These are phyloP conservation scores for Penicillium crustosum DNA, from an alignment of 2,329 filamentous ascomycete genomes.

Conservation along the genomic window DNA sequence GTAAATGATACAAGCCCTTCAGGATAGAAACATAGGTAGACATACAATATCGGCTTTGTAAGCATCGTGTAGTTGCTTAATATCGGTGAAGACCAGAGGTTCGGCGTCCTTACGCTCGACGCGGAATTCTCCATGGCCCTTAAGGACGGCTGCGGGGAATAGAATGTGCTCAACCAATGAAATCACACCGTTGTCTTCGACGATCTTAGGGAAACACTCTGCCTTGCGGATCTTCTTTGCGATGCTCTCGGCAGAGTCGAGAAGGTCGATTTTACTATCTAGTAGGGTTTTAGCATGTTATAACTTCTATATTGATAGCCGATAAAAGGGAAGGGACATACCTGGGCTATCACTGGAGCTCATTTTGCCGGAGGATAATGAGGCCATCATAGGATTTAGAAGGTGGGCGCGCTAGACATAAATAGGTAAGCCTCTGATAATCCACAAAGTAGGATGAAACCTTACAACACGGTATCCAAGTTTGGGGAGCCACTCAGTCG, in stretches of 20 bases:
- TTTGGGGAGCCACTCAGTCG: constrained; percentile 80
- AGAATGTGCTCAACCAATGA: constrained; percentile 85
- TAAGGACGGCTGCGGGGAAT: constrained; percentile 60
- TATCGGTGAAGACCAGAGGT: constrained; percentile 74
- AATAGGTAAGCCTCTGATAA: neutral
- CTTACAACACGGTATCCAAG: constrained; percentile 69
- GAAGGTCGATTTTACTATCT: constrained; percentile 73
- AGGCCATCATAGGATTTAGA: constrained; percentile 87
- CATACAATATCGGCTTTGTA: constrained; percentile 74
- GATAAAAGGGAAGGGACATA: constrained; percentile 9
- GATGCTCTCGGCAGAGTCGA: constrained; percentile 73
- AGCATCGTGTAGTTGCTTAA: constrained; percentile 73
- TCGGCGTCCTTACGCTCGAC: constrained; percentile 68
- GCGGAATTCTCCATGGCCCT: constrained; percentile 60
- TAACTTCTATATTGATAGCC: neutral
- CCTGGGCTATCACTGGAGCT: constrained; percentile 60
- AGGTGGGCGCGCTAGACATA: constrained; percentile 58
- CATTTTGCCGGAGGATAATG: constrained; percentile 83
- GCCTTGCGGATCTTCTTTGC: constrained; percentile 85
- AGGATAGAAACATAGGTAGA: constrained; percentile 15
- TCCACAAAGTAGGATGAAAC: neutral
- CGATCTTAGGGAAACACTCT: constrained; percentile 69
- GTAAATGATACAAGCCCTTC: neutral
- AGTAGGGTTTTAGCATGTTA: neutral
- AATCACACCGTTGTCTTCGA: constrained; percentile 83